Conservation (phyloP, 805 yeast species). For the Dipodascus albidus region DNA sequence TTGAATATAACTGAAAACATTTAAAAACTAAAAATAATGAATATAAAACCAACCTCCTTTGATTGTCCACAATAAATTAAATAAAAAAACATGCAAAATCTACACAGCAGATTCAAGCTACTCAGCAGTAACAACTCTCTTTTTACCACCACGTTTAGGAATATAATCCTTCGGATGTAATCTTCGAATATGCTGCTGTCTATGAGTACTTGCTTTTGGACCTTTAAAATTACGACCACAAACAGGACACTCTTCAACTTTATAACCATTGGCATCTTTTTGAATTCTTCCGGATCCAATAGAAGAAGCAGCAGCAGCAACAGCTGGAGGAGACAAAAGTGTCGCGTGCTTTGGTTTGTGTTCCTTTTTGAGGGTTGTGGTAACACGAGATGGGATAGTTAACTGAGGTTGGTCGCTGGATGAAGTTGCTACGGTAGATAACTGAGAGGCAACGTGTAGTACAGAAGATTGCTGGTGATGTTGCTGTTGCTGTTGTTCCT, state of each 20-base stretch:
- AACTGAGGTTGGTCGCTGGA: neutral
- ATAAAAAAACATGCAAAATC: neutral
- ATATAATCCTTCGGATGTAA: conserved; percentile 35
- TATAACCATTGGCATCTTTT: conserved; percentile 3
- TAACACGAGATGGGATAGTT: neutral
- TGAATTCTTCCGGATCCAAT: neutral
- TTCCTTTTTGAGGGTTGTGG: neutral
- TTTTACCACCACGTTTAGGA: conserved; percentile 36
- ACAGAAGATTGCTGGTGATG: neutral
- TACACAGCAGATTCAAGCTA: neutral
- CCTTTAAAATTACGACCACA: conserved; percentile 36
- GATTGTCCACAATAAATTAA: neutral
- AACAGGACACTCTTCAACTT: conserved; percentile 30
- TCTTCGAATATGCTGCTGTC: conserved; percentile 37
- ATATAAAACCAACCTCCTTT: neutral
- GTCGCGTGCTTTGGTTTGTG: neutral
- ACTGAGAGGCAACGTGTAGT: neutral
- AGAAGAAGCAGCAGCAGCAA: neutral
- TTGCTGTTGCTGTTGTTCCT: neutral
- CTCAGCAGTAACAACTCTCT: conserved; percentile 14
- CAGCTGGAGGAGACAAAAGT: neutral
- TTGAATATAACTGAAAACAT: neutral
- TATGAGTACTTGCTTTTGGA: conserved; percentile 36
- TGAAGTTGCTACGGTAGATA: neutral
- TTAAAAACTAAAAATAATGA: neutral